Evolutionary conservation across 2,329 filamentous ascomycete species (phyloP).

Genomic region (Hypoxylon rubiginosum): DNA sequence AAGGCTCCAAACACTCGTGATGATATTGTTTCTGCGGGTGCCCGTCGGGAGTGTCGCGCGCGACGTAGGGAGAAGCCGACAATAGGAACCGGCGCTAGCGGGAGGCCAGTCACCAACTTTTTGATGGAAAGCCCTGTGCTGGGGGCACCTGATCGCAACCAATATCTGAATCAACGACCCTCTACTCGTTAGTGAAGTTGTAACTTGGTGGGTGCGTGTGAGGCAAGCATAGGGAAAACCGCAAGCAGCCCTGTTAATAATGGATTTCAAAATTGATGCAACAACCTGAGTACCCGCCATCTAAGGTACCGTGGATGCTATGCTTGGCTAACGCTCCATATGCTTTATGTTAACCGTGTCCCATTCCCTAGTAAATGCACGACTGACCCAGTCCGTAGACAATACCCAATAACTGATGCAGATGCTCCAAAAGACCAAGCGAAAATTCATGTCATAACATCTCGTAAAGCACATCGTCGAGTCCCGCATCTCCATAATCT

Average conservation of each 20-base stretch:
- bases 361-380: neutral
- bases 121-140: neutral
- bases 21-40: neutral
- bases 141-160: neutral
- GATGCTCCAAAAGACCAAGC: neutral
- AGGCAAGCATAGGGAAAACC: neutral
- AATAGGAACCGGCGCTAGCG: neutral
- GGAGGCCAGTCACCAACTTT: neutral
- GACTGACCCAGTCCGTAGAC: neutral
- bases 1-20: neutral
- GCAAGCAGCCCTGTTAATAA: neutral
- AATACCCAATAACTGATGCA: neutral
- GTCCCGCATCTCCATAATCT: slow-evolving; percentile 48
- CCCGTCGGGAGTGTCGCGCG: neutral
- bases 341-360: slow-evolving; percentile 8
- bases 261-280: slow-evolving; percentile 9
- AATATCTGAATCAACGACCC: neutral
- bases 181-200: neutral
- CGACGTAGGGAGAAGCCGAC: neutral
- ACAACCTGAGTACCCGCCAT: neutral
- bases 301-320: slow-evolving; percentile 7
- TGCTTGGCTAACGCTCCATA: slow-evolving; percentile 13
- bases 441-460: slow-evolving; percentile 25
- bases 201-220: neutral
- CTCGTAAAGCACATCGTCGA: slow-evolving; percentile 39